Evolutionary conservation across 805 yeast species (phyloP).

Genomic region (Candida xiaguanensis): DNA sequence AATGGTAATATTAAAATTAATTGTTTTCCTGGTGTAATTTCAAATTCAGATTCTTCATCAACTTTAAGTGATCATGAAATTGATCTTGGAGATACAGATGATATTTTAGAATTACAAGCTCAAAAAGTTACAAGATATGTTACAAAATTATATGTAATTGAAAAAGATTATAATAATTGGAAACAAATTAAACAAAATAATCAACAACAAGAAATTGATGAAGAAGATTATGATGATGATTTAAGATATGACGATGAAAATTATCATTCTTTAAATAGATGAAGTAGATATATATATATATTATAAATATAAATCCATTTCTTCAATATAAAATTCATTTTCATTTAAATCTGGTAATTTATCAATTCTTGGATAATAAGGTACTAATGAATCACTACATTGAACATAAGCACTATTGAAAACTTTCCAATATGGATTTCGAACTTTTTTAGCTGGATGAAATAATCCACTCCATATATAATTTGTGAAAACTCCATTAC

Average conservation of each 20-base stretch:
- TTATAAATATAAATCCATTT: slow-evolving; percentile 45
- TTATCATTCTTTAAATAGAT: not conserved
- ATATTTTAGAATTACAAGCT: slow-evolving; percentile 51
- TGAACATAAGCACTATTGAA: slow-evolving; percentile 76
- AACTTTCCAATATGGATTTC: slow-evolving; percentile 80
- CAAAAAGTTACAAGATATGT: slow-evolving; percentile 46
- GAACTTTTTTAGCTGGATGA: slow-evolving; percentile 88
- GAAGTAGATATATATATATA: not conserved
- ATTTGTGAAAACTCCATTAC: slow-evolving; percentile 69
- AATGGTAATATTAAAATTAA: slow-evolving; percentile 22
- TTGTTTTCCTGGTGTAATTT: slow-evolving; percentile 49
- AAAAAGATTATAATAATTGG: slow-evolving; percentile 16
- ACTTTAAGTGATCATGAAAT: slow-evolving; percentile 12
- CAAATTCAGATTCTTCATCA: slow-evolving; percentile 22
- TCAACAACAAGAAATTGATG: slow-evolving; percentile 28
- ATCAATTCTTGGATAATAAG: slow-evolving; percentile 69
- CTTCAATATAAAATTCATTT: slow-evolving; percentile 38
- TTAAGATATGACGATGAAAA: not conserved
- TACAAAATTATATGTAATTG: slow-evolving; percentile 35
- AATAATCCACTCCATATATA: slow-evolving; percentile 86
- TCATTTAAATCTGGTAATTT: slow-evolving; percentile 18
- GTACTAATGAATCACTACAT: slow-evolving; percentile 71
- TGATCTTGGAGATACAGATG: slow-evolving; percentile 21
- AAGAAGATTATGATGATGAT: slow-evolving; percentile 17
- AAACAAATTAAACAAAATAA: slow-evolving; percentile 15